Evolutionary conservation across 2,329 filamentous ascomycete species (phyloP), one percentile per base, ranked within the genome.

Genomic region (Nectriaceae sp.): DNA sequence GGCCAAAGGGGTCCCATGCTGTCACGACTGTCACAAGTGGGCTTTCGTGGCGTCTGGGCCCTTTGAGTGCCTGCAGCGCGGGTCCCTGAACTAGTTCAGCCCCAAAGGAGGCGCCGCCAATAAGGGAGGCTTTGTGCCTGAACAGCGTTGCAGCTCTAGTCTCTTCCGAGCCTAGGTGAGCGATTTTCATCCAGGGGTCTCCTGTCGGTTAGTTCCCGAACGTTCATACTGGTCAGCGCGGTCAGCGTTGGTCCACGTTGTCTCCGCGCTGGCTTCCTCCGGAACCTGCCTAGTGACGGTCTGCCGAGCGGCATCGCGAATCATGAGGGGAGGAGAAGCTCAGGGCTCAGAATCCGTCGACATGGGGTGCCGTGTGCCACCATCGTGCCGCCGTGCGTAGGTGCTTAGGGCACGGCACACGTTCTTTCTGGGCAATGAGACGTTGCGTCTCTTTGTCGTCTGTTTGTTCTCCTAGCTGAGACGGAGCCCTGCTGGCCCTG

Each of bases 391-490:
- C 26, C 26, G n/a, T n/a, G n/a, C n/a, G n/a, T n/a, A n/a, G n/a
- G n/a, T n/a, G n/a, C n/a, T n/a, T n/a, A n/a, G n/a, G n/a, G n/a
- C 26, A 31, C 26, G 26, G 26, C 26, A 10, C 26, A 15, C 10
- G 10, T 10, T 8, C 26, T 31, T 31, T 31, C 26, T 10, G 26
- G 26, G 10, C 26, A 8, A 31, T 15, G 26, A 31, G 26, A 15
- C 10, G 8, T 31, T 31, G 26, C 21, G 38, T 47, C 35, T 20
- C 16, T 19, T 26, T 19, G 5, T 42, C 26, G 18, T 36, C 29
- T 31, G 26, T 38, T 31, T 35, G 47, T 42, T 54, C 26, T 8
- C 8, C 22, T 42, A 19, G 20, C 22, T 16, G 26, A 15, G 10
- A 31, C 15, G 26, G 26, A 15, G 26, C 26, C n/a, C n/a, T n/a